Evolutionary conservation across 345 rosid species (phyloP), one percentile per base, ranked within the genome.

Genomic region (Salix exigua): DNA sequence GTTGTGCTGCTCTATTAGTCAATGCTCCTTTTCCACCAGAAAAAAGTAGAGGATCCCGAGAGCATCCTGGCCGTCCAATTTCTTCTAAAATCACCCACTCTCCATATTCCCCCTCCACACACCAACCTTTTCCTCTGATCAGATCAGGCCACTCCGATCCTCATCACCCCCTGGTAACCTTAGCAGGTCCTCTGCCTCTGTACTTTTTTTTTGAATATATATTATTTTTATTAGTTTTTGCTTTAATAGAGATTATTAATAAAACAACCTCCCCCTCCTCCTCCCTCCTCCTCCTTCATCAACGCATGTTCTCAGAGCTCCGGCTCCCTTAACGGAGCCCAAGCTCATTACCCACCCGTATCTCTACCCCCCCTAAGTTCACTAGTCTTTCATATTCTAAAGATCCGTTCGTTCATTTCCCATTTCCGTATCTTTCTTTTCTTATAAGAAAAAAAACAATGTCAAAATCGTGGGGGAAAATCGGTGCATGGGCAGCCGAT

Each of bases 401-500:
- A 79, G 67, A 77, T 75, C 81, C 28, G 37, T 75, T 60, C 28
- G 37, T 78, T 60, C n/a, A 17, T 26, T 68, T 75, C 58, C 37
- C 65, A 68, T 42, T 61, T 71, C 1, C 79, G 75, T 82, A 81
- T 86, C 87, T 73, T 44, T 40, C 0, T n/a, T 21, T 9, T 14
- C 37, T 21, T 16, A 4, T 35, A 30, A 30, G 3, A 30, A 33
- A 33, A 33, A 33, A 33, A 28, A 26, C 35, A 78, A 92, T 89
- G 98, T 84, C 91, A 60, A 88, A 87, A 75, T 74, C 92, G 9
- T 89, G 97, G 97, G 89, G 97, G 70, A 84, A 73, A 75, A 86
- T 91, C 88, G 97, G 97, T 82, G 85, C 89, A 26, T 94, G 99
- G 99, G 99, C 99, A 74, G 97, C 90, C 76, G 99, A 96, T 78